phyloP scores from a whole-genome alignment of 1,284 basidiomycete species.

The Kalmanozyma brasiliensis region DNA sequence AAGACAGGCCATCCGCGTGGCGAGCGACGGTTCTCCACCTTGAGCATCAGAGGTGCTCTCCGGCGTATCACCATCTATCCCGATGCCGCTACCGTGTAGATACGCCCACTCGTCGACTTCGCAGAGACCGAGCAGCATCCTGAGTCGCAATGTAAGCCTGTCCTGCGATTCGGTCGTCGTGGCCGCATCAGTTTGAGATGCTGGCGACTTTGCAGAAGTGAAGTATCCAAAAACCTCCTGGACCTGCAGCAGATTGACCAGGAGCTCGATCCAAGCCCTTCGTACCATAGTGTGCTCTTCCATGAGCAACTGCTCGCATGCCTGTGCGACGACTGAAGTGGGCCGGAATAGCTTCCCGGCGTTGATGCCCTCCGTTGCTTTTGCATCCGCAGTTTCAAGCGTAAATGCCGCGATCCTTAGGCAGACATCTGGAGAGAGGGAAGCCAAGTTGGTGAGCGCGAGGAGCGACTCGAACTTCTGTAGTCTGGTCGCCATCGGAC shows the following conservation, averaged over 20 bases:
- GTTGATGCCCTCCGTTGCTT: neutral
- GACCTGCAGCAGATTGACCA: conserved; percentile 87
- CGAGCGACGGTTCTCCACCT: conserved; percentile 29
- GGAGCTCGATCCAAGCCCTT: conserved; percentile 87
- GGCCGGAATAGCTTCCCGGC: conserved; percentile 5
- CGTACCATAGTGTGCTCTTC: conserved; percentile 85
- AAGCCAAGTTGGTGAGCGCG: conserved; percentile 93
- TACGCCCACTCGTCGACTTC: conserved; percentile 39
- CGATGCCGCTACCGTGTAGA: neutral
- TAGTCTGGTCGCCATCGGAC: conserved; percentile 74
- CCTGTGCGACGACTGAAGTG: conserved; percentile 20
- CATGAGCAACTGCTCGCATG: conserved; percentile 73
- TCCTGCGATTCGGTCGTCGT: conserved; percentile 6
- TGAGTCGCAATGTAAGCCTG: conserved; percentile 22
- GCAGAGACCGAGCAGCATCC: conserved; percentile 26
- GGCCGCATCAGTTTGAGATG: no score
- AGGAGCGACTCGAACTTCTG: conserved; percentile 92
- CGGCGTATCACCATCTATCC: neutral
- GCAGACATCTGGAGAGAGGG: conserved; percentile 66
- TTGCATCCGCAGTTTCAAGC: neutral
- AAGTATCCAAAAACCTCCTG: conserved; percentile 72
- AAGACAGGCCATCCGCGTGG: conserved; percentile 34
- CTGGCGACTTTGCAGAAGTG: no score
- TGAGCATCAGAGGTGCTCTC: neutral
- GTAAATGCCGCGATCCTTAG: conserved; percentile 68